Evolutionary conservation across 2,329 filamentous ascomycete species (phyloP).

Genomic region (Neonectria sp.): DNA sequence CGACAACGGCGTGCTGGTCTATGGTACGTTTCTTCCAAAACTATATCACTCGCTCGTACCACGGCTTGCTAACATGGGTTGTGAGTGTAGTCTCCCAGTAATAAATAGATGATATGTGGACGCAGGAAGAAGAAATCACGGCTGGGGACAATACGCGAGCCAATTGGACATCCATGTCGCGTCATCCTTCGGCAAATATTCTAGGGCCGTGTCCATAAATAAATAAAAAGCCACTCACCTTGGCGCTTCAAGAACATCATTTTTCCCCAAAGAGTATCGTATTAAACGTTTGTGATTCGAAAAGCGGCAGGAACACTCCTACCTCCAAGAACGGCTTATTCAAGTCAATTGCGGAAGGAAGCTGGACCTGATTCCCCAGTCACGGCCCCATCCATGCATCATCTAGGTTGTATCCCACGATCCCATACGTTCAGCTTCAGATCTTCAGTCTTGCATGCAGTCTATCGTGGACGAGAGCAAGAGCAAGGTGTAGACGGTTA

Average conservation of each 20-base stretch:
- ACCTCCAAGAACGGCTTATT: no score
- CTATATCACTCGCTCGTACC: neutral
- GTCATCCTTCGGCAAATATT: neutral
- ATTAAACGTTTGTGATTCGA: no score
- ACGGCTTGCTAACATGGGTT: constrained; percentile 8
- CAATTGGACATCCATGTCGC: neutral
- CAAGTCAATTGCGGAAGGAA: no score
- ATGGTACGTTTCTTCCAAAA: constrained; percentile 27
- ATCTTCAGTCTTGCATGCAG: no score
- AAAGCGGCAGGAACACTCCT: no score
- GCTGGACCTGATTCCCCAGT: no score
- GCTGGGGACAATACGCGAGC: neutral
- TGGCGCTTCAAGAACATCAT: neutral
- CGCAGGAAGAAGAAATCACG: neutral
- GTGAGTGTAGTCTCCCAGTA: neutral
- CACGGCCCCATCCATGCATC: no score
- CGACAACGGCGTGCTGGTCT: constrained; percentile 58
- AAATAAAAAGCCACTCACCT: neutral
- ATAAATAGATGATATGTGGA: neutral
- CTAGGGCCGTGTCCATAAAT: neutral
- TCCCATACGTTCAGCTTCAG: no score
- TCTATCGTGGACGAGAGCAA: no score
- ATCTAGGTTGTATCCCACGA: no score
- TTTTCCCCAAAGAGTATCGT: neutral
- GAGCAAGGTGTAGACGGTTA: no score